Base-by-base conservation (phyloP, 75 land plant genomes). In the Cupressus sempervirens region DNA sequence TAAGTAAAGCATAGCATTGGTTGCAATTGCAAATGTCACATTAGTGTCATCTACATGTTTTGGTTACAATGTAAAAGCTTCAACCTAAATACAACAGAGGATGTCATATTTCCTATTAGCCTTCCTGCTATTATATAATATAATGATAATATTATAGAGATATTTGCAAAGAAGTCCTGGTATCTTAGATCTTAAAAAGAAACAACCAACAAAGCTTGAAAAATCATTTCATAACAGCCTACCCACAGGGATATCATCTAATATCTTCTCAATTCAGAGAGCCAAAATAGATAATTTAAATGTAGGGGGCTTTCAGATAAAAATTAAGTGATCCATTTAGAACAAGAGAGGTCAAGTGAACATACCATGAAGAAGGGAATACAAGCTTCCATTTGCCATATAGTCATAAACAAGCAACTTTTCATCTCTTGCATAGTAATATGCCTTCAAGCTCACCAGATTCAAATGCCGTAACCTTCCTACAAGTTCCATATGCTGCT, bases 351-450 rank as follows among this genome's bases (percentile, higher is more conserved):
- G n/a, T 13, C 15, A 75, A 16, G 34, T 36, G 41, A 75, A 87
- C 80, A 52, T 89, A 95, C 97, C 97, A 73, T 95, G 96, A 81
- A 95, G 97, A 54, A 93, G 92, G 80, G 93, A 88, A 86, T 90
- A 93, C 84, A 95, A 88, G 89, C 91, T 94, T 50, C 97, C 97
- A 48, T 93, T 93, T 76, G 94, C 91, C 92, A 94, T 89, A 93
- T 86, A 95, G 52, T 95, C 96, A 84, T 90, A 92, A 52, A 94
- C 97, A 73, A 95, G 86, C 48, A 95, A 86, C 88, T 94, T 95
- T 91, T 95, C 97, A 45, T 95, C 96, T 68, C 90, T 86, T 13
- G 97, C 97, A 84, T 89, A 93, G 84, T 94, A 95, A 83, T 94
- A 95, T 34, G 96, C 97, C 52, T 50, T 90, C 75, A 95, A 83